Percentiles rank a stretch among this genome's conserved stretches.
phyloP scores from a whole-genome alignment of 768 basidiomycete species.

The Amanita pseudoporphyria region DNA sequence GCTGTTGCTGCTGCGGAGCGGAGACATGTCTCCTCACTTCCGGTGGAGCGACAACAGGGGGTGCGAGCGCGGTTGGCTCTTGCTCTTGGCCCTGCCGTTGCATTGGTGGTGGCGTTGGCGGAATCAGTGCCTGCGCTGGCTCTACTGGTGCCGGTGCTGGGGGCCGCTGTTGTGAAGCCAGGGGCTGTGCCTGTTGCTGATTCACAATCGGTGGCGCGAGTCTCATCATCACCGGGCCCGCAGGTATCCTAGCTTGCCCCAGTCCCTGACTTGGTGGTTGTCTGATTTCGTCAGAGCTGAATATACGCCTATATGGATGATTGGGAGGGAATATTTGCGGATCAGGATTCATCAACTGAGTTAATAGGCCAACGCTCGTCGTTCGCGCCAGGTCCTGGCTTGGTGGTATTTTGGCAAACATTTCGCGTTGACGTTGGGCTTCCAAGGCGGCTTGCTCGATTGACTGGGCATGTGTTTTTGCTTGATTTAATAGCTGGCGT shows the following conservation, averaged over 20 bases:
- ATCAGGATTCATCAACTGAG: constrained; percentile 65
- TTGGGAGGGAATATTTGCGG: constrained; percentile 46
- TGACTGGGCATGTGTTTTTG: constrained; percentile 21
- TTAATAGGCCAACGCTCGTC: constrained; percentile 44
- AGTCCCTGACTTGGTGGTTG: constrained; percentile 14
- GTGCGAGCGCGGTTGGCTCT: not conserved
- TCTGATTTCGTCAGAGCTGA: constrained; percentile 36
- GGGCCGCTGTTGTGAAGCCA: not conserved
- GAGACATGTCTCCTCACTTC: constrained; percentile 5
- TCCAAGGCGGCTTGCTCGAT: constrained; percentile 47
- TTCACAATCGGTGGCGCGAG: constrained; percentile 15
- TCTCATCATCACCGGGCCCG: constrained; percentile 12
- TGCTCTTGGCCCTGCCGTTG: not conserved
- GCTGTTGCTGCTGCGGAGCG: constrained; percentile 1
- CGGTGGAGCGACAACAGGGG: not conserved
- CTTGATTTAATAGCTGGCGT: constrained; percentile 12
- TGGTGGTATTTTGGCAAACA: constrained; percentile 66
- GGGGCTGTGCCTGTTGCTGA: constrained; percentile 4
- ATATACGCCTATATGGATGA: constrained; percentile 49
- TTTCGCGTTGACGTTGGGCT: constrained; percentile 53
- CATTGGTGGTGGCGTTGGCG: not conserved
- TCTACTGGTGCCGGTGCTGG: not conserved
- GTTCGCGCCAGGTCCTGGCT: constrained; percentile 29
- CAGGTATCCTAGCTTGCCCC: constrained; percentile 9
- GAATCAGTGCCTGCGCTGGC: not conserved